These are phyloP conservation scores for Alternaria alternata DNA, from an alignment of 2,329 filamentous ascomycete genomes.

Conservation along the genomic window DNA sequence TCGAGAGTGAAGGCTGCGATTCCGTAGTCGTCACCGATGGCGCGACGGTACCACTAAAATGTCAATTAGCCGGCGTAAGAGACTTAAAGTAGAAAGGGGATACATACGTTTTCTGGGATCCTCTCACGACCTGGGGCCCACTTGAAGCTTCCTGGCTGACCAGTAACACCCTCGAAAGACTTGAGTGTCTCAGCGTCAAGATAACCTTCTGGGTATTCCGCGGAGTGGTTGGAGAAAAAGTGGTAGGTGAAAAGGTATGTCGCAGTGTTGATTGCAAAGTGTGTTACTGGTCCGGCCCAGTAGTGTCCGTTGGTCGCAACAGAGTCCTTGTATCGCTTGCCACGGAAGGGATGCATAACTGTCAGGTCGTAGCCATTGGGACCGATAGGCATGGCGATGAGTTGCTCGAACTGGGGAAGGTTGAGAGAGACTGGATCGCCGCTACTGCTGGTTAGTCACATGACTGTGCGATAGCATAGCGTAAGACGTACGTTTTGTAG, in stretches of 20 bases:
- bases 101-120: constrained; percentile 34
- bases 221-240: constrained; percentile 33
- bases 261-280: constrained; percentile 26
- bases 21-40: constrained; percentile 22
- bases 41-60: constrained; percentile 18
- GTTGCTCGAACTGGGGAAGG: constrained; percentile 6
- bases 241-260: constrained; percentile 16
- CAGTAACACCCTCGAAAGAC: constrained; percentile 29
- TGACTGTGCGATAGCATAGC: neutral
- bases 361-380: constrained; percentile 6
- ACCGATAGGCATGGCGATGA: constrained; percentile 10
- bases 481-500: constrained; percentile 8
- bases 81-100: neutral
- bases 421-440: constrained; percentile 12
- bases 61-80: constrained; percentile 13
- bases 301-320: constrained; percentile 23
- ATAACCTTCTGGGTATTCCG: constrained; percentile 29
- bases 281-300: constrained; percentile 26
- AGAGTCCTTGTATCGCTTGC: constrained; percentile 30
- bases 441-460: neutral
- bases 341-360: constrained; percentile 17
- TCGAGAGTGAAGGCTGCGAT: constrained; percentile 1
- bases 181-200: constrained; percentile 28
- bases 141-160: constrained; percentile 27
- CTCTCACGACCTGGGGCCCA: constrained; percentile 27